Conservation (phyloP, 305 asterid genomes). For the Solanum chacoense region DNA sequence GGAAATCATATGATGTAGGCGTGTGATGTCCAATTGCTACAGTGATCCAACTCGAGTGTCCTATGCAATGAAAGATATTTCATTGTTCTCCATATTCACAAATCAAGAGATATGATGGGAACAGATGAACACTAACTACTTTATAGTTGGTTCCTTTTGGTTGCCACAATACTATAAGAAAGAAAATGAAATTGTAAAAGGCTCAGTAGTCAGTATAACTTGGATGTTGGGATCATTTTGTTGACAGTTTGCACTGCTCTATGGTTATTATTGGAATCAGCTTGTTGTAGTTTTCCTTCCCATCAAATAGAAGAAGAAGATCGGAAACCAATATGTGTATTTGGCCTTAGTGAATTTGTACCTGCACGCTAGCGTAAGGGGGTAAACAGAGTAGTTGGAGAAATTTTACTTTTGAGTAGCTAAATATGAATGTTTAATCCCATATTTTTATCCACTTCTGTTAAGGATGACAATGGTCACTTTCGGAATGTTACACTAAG, state of each 20-base stretch:
- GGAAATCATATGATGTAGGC: background rate
- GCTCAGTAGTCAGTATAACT: background rate
- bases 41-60: background rate
- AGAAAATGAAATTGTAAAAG: background rate
- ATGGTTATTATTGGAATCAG: background rate
- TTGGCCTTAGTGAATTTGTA: background rate
- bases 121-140: background rate
- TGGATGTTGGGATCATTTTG: background rate
- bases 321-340: background rate
- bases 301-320: background rate
- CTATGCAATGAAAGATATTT: background rate
- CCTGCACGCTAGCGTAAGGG: background rate
- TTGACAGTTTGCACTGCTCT: background rate
- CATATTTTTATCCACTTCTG: background rate
- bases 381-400: background rate
- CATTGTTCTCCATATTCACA: background rate
- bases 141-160: background rate
- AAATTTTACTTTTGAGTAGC: background rate
- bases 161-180: background rate
- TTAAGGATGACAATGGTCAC: background rate
- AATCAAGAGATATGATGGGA: background rate
- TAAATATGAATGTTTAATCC: background rate
- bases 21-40: background rate
- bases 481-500: background rate
- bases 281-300: background rate